Evolutionary conservation across 495 filamentous ascomycete genomes (phyloP).

Genomic region (Beverwykella pulmonaria): DNA sequence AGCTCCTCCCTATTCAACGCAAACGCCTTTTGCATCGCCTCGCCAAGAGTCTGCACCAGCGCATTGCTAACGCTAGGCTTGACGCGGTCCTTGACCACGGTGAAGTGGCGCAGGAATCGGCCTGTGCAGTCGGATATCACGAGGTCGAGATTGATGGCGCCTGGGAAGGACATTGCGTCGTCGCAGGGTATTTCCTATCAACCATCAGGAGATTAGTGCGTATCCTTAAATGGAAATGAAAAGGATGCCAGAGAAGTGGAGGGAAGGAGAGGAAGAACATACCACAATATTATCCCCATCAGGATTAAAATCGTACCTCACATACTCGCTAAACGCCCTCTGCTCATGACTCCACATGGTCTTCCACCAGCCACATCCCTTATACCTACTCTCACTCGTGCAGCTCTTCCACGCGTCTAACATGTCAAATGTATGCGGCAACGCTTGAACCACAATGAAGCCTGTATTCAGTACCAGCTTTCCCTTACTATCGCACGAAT

Average conservation of each 20-base stretch:
- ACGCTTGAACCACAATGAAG: constrained; percentile 46
- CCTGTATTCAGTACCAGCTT: constrained; percentile 45
- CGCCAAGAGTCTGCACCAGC: constrained; percentile 12
- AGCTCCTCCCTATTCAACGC: too few relatives aligned
- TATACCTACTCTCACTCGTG: constrained; percentile 39
- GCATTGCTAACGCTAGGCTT: background rate
- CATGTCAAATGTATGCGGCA: constrained; percentile 41
- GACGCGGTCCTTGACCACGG: background rate
- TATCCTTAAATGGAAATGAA: background rate
- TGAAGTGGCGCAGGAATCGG: constrained; percentile 12
- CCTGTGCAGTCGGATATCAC: constrained; percentile 10
- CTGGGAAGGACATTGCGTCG: constrained; percentile 21
- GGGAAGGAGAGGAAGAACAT: background rate
- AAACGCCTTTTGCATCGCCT: constrained; percentile 8
- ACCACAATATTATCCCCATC: constrained; percentile 21
- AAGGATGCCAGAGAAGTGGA: too few relatives aligned
- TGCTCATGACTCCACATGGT: constrained; percentile 47
- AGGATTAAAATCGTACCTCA: constrained; percentile 42
- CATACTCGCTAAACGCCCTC: constrained; percentile 43
- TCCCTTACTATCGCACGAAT: constrained; percentile 35
- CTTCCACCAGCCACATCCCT: constrained; percentile 43
- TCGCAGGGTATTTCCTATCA: constrained; percentile 19
- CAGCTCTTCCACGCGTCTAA: constrained; percentile 47
- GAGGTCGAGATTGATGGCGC: background rate
- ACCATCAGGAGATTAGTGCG: background rate